phyloP scores from a whole-genome alignment of 441 rosid species.

The Populus tomentosa region DNA sequence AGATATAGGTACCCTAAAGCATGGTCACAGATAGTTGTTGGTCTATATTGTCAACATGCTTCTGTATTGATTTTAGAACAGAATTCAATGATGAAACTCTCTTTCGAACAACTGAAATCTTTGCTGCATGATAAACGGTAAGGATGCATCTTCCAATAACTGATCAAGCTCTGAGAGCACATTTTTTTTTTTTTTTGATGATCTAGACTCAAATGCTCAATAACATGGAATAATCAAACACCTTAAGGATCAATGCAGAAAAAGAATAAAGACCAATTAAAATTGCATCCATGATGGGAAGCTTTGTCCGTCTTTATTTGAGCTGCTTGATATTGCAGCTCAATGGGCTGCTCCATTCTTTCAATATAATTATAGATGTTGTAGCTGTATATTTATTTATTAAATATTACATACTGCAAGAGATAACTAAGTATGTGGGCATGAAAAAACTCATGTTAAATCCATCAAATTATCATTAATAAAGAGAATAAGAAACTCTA shows the following conservation, averaged over 20 bases:
- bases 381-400: no score
- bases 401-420: neutral
- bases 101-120: slow-evolving; percentile 16
- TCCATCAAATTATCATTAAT: neutral
- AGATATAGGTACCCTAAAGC: neutral
- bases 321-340: neutral
- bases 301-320: neutral
- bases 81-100: slow-evolving; percentile 63
- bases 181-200: neutral
- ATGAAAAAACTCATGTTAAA: neutral
- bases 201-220: neutral
- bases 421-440: neutral
- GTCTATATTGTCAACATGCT: slow-evolving; percentile 40
- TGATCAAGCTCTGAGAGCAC: neutral
- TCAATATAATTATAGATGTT: neutral
- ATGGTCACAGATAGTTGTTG: neutral
- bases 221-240: no score
- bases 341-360: neutral
- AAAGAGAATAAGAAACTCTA: neutral
- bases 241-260: neutral
- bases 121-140: slow-evolving; percentile 12
- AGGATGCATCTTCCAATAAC: neutral
- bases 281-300: neutral
- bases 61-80: slow-evolving; percentile 54
- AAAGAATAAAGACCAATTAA: neutral